phyloP scores from a whole-genome alignment of 352 stramenopile species.

The Aphanomyces invadans region DNA sequence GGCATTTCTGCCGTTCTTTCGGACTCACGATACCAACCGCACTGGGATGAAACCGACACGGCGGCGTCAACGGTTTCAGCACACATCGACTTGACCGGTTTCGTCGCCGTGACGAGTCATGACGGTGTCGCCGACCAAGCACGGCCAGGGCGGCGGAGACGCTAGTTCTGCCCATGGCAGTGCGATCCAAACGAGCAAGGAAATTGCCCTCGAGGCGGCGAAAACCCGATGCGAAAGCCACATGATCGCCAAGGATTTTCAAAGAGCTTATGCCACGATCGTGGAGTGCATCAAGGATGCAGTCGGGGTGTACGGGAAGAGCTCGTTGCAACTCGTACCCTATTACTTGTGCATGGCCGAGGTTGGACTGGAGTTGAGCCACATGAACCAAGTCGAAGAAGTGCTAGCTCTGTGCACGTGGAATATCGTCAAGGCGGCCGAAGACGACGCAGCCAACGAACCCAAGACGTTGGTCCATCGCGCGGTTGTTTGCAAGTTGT shows the following conservation, averaged over 20 bases:
- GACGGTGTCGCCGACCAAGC: background rate
- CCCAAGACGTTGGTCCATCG: constrained; percentile 3
- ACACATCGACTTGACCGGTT: no score
- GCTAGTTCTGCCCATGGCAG: background rate
- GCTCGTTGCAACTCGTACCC: constrained; percentile 42
- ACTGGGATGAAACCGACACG: no score
- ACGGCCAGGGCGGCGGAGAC: background rate
- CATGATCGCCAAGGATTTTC: constrained; percentile 13
- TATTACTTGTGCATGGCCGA: constrained; percentile 64
- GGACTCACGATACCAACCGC: no score
- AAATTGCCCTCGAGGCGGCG: background rate
- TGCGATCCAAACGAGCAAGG: constrained; percentile 1
- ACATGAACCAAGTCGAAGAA: constrained; percentile 58
- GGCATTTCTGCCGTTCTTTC: no score
- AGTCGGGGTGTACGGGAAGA: constrained; percentile 43
- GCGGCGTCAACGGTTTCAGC: no score
- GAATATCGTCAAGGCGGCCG: constrained; percentile 55
- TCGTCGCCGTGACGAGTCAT: background rate
- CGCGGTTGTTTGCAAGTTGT: constrained; percentile 16
- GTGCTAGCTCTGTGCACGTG: constrained; percentile 63
- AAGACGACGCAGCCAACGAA: constrained; percentile 21
- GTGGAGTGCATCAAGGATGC: constrained; percentile 34
- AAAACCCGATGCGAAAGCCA: constrained; percentile 13
- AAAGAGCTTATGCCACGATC: constrained; percentile 15
- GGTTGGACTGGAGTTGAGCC: constrained; percentile 46